phyloP scores from a whole-genome alignment of 2,329 filamentous ascomycete species.

The Fusarium pseudograminearum region DNA sequence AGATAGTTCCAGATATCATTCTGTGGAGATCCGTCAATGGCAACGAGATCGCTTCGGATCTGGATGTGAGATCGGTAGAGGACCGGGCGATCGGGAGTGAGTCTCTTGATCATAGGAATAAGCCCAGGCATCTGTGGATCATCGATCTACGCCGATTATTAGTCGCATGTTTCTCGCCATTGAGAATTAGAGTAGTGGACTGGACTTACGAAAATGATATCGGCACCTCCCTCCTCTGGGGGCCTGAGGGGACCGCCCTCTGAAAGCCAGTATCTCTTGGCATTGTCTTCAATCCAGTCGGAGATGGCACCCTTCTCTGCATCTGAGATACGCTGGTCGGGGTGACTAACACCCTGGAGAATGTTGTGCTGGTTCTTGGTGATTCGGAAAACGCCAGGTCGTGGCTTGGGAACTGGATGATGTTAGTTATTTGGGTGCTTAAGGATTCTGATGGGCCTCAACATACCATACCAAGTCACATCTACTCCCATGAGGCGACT shows the following conservation, averaged over 20 bases:
- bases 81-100: constrained; percentile 78
- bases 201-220: constrained; percentile 74
- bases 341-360: constrained; percentile 79
- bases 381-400: constrained; percentile 82
- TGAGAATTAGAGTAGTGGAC: not conserved
- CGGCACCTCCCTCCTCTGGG: constrained; percentile 76
- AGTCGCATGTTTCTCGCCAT: not conserved
- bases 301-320: constrained; percentile 73
- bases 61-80: constrained; percentile 88
- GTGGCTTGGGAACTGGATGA: constrained; percentile 76
- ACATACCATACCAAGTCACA: constrained; percentile 76
- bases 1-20: constrained; percentile 80
- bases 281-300: constrained; percentile 80
- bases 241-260: constrained; percentile 74
- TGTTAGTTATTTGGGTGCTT: not conserved
- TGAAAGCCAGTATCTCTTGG: constrained; percentile 78
- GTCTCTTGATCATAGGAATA: constrained; percentile 78
- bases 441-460: not conserved
- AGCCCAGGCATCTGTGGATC: constrained; percentile 87
- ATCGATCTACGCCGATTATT: constrained; percentile 66
- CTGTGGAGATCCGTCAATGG: constrained; percentile 72
- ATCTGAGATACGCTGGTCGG: constrained; percentile 71
- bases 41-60: constrained; percentile 79
- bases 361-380: constrained; percentile 93
- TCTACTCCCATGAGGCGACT: constrained; percentile 74